Evolutionary conservation across 2,329 filamentous ascomycete species (phyloP).

Genomic region (Epicoccum sorghinum): DNA sequence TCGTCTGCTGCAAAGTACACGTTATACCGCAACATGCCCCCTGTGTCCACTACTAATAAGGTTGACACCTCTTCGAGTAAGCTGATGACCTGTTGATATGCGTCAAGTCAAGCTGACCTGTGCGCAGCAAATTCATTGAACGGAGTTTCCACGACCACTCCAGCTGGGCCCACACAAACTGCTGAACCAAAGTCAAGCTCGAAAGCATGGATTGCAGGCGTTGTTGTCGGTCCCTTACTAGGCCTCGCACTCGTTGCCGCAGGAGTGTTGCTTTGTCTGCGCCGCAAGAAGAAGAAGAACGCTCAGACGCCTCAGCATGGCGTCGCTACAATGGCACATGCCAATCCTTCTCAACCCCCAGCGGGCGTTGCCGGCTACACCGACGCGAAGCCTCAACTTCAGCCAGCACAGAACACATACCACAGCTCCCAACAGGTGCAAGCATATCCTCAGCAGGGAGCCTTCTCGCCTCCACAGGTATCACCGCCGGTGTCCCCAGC

Average conservation of each 20-base stretch:
- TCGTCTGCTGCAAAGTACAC: no score
- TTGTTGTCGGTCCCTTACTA: slow-evolving; percentile 32
- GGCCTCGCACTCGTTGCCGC: slow-evolving; percentile 33
- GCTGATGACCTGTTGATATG: background rate
- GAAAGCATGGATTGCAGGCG: slow-evolving; percentile 41
- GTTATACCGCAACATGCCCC: slow-evolving; percentile 34
- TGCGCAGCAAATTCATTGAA: background rate
- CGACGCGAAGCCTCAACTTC: slow-evolving; percentile 23
- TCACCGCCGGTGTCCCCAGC: slow-evolving; percentile 16
- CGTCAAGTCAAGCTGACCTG: background rate
- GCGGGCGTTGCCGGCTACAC: slow-evolving; percentile 24
- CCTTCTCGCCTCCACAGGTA: slow-evolving; percentile 3
- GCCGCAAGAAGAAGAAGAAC: slow-evolving; percentile 32
- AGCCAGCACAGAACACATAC: slow-evolving; percentile 14
- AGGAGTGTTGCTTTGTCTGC: slow-evolving; percentile 32
- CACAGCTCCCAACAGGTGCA: slow-evolving; percentile 2
- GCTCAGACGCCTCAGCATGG: slow-evolving; percentile 9
- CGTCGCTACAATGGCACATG: slow-evolving; percentile 16
- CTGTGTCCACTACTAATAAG: slow-evolving; percentile 20
- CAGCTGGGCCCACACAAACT: background rate
- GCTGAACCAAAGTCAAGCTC: slow-evolving; percentile 13
- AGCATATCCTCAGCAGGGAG: slow-evolving; percentile 18
- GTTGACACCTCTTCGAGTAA: background rate
- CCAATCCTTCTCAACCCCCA: slow-evolving; percentile 19
- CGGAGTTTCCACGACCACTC: background rate